Percentiles rank a stretch among this genome's conserved stretches.
Conservation (phyloP, 106 monocot species). For the Dendrobium huoshanense region DNA sequence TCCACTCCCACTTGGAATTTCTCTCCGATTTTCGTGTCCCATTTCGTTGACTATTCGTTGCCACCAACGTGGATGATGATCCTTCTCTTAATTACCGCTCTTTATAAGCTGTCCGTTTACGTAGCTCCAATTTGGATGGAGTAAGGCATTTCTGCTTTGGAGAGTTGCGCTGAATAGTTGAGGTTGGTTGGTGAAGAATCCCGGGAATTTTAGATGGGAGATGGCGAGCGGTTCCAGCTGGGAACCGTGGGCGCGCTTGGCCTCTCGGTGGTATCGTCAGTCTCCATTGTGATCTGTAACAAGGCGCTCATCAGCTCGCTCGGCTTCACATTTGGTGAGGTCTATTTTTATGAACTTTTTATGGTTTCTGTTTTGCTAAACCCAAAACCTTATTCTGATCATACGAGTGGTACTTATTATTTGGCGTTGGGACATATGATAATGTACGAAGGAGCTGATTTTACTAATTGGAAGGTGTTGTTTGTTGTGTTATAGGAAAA, state of each 20-base stretch:
- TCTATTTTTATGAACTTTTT: neutral
- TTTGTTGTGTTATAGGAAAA: neutral
- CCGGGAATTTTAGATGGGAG: neutral
- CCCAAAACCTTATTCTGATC: neutral
- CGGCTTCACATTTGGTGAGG: constrained; percentile 10
- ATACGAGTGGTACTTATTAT: neutral
- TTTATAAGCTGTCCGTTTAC: neutral
- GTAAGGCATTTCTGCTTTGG: neutral
- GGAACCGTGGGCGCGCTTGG: constrained; percentile 10
- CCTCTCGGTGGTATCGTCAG: constrained; percentile 10
- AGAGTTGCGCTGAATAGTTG: neutral
- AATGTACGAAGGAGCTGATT: neutral
- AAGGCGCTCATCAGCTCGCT: constrained; percentile 11
- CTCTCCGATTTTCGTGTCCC: neutral
- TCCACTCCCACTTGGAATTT: neutral
- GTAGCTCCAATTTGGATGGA: neutral
- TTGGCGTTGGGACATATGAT: neutral
- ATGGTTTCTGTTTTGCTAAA: neutral
- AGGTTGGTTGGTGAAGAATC: neutral
- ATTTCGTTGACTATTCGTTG: neutral
- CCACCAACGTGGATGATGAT: neutral
- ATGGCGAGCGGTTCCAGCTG: constrained; percentile 9
- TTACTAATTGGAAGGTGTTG: neutral
- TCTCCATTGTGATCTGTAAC: constrained; percentile 12
- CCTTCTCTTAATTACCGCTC: neutral